A percentile compares a stretch with the other conserved stretches of the same genome.
Evolutionary conservation across 495 filamentous ascomycete genomes (phyloP).

Genomic region (Penicillium waksmanii): DNA sequence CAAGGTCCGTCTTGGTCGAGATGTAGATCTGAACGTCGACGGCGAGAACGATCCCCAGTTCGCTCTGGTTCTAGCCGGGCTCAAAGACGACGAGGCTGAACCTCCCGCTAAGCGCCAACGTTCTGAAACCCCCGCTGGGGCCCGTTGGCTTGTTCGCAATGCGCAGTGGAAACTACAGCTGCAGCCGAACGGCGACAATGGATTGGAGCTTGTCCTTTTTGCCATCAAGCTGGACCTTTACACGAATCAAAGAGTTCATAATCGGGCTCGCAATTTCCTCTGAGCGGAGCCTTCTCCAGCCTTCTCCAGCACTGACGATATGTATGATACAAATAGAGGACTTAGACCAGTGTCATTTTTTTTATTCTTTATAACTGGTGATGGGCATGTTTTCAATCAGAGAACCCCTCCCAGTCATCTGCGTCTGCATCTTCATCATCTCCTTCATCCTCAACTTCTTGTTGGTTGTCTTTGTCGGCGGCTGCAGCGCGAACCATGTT

Average conservation of each 20-base stretch:
- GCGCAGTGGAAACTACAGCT: conserved; percentile 84
- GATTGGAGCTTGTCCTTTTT: conserved; percentile 62
- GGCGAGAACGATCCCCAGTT: conserved; percentile 42
- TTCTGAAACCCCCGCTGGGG: conserved; percentile 27
- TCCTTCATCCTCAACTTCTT: conserved; percentile 25
- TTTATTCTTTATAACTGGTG: neutral
- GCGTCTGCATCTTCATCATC: conserved; percentile 35
- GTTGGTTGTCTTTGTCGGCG: conserved; percentile 14
- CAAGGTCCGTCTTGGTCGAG: conserved; percentile 64
- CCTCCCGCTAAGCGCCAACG: conserved; percentile 57
- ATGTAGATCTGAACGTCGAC: conserved; percentile 76
- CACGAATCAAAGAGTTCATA: conserved; percentile 68
- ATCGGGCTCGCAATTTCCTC: conserved; percentile 70
- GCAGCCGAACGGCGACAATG: conserved; percentile 48
- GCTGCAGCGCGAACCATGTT: conserved; percentile 8
- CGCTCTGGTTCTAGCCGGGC: conserved; percentile 6
- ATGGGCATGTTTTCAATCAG: conserved; percentile 34
- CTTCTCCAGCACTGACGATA: neutral
- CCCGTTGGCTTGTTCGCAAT: conserved; percentile 69
- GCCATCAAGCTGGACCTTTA: conserved; percentile 83
- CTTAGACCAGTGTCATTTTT: neutral
- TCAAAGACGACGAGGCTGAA: conserved; percentile 15
- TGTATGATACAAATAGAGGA: neutral
- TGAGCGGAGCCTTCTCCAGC: conserved; percentile 4
- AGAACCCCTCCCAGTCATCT: conserved; percentile 53